Percentiles rank a stretch among this genome's conserved stretches.
phyloP scores from a whole-genome alignment of 2,329 filamentous ascomycete species.

The Xylaria sp. region DNA sequence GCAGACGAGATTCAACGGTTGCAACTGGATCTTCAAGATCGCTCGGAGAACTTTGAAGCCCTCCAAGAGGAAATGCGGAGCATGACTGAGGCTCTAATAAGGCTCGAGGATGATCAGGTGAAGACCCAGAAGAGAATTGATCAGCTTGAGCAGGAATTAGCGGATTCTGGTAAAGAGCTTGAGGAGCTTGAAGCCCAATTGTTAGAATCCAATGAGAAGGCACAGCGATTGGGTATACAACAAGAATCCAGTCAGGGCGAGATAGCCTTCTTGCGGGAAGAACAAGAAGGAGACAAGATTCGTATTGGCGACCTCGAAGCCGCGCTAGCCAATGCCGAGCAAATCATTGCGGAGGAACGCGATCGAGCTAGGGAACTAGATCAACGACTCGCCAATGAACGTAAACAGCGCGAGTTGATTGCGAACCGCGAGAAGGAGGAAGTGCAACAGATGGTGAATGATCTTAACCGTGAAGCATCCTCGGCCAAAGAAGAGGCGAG shows the following conservation, averaged over 20 bases:
- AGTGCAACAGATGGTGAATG: slow-evolving; percentile 89
- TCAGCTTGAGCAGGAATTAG: slow-evolving; percentile 80
- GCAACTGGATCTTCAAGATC: slow-evolving; percentile 73
- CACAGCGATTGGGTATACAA: slow-evolving; percentile 85
- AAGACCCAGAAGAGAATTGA: slow-evolving; percentile 79
- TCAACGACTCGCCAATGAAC: slow-evolving; percentile 76
- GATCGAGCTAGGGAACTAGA: slow-evolving; percentile 76
- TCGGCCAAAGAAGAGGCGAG: slow-evolving; percentile 85
- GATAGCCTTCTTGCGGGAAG: slow-evolving; percentile 92
- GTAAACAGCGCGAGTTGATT: slow-evolving; percentile 84
- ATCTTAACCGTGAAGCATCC: slow-evolving; percentile 84
- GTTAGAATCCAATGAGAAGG: slow-evolving; percentile 84
- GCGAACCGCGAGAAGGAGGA: slow-evolving; percentile 92
- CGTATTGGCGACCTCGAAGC: slow-evolving; percentile 94
- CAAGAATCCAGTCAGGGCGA: slow-evolving; percentile 92
- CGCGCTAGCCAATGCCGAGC: slow-evolving; percentile 77
- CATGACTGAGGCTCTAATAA: slow-evolving; percentile 83
- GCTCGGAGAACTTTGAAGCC: slow-evolving; percentile 87
- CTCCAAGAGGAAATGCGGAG: slow-evolving; percentile 92
- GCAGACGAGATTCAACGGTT: slow-evolving; percentile 73
- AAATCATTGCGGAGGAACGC: slow-evolving; percentile 81
- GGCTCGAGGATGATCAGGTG: slow-evolving; percentile 88
- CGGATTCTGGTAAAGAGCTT: slow-evolving; percentile 84
- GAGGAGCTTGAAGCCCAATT: slow-evolving; percentile 85
- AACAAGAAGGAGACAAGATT: slow-evolving; percentile 97